Evolutionary conservation across 495 filamentous ascomycete species (phyloP).

Genomic region (Clohesyomyces aquaticus): DNA sequence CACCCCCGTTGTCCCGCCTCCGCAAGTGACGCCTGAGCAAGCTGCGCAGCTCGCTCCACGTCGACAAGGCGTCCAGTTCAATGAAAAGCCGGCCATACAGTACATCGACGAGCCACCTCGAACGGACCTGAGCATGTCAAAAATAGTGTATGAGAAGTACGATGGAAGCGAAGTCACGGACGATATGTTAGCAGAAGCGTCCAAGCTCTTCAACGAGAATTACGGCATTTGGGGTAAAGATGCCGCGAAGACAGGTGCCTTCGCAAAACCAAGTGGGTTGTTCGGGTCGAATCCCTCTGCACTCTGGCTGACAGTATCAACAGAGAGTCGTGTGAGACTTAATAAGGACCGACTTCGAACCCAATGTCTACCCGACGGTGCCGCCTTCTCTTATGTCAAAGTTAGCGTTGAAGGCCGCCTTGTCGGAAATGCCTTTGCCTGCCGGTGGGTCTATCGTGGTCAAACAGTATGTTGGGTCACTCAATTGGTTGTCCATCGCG

Average conservation of each 20-base stretch:
- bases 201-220: conserved; percentile 19
- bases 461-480: conserved; percentile 49
- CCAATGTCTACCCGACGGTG: conserved; percentile 11
- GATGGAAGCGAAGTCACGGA: conserved; percentile 16
- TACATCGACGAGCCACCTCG: too few relatives aligned
- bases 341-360: conserved; percentile 33
- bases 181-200: conserved; percentile 17
- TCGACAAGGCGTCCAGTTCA: too few relatives aligned
- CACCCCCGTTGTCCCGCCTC: too few relatives aligned
- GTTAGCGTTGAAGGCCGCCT: conserved; percentile 43
- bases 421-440: conserved; percentile 48
- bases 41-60: too few relatives aligned
- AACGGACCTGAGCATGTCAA: conserved; percentile 15
- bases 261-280: conserved; percentile 18
- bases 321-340: conserved; percentile 10
- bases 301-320: background rate
- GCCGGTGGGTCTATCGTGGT: conserved; percentile 41
- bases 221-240: conserved; percentile 18
- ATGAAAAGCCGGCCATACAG: too few relatives aligned
- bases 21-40: too few relatives aligned
- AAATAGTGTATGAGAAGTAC: conserved; percentile 14
- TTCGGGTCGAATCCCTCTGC: conserved; percentile 2
- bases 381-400: conserved; percentile 21
- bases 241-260: conserved; percentile 3
- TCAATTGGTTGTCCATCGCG: conserved; percentile 47